These are phyloP conservation scores for Taphrina communis DNA, from an alignment of 1,139 yeast genomes.

Conservation along the genomic window DNA sequence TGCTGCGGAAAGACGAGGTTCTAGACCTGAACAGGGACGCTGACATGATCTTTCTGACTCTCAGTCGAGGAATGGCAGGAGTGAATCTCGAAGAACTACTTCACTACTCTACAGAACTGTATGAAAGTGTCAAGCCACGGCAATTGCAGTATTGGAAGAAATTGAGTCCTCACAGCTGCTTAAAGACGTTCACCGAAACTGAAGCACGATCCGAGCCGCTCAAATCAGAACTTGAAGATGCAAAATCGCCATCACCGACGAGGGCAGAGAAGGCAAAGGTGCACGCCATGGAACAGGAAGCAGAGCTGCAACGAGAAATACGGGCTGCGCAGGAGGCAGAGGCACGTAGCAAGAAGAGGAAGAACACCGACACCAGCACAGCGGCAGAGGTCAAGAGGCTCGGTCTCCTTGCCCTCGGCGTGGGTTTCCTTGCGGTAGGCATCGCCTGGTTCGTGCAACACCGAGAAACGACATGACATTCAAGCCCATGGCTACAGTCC, in stretches of 20 bases:
- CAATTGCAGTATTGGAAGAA: conserved; percentile 24
- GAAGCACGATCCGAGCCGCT: not conserved
- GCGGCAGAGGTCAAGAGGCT: not conserved
- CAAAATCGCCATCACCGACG: not conserved
- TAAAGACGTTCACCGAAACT: conserved; percentile 8
- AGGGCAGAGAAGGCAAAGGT: not conserved
- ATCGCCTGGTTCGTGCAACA: conserved; percentile 24
- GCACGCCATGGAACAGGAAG: conserved; percentile 3
- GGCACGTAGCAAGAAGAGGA: not conserved
- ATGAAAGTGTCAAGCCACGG: conserved; percentile 22
- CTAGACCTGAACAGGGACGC: conserved; percentile 11
- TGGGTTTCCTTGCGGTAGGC: conserved; percentile 23
- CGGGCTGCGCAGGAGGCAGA: not conserved
- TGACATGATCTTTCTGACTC: conserved; percentile 24
- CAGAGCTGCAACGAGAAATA: not conserved
- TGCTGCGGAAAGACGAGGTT: conserved; percentile 19
- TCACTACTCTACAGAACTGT: conserved; percentile 2
- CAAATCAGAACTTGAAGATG: not conserved
- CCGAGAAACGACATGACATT: conserved; percentile 23
- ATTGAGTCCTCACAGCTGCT: conserved; percentile 19
- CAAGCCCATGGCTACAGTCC: not conserved
- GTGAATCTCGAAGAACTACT: conserved; percentile 9
- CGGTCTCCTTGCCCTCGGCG: conserved; percentile 12
- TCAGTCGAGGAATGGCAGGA: conserved; percentile 4
- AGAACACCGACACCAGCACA: not conserved